These are phyloP conservation scores for Colletotrichum sp. DNA, from an alignment of 2,329 filamentous ascomycete species.

Conservation along the genomic window DNA sequence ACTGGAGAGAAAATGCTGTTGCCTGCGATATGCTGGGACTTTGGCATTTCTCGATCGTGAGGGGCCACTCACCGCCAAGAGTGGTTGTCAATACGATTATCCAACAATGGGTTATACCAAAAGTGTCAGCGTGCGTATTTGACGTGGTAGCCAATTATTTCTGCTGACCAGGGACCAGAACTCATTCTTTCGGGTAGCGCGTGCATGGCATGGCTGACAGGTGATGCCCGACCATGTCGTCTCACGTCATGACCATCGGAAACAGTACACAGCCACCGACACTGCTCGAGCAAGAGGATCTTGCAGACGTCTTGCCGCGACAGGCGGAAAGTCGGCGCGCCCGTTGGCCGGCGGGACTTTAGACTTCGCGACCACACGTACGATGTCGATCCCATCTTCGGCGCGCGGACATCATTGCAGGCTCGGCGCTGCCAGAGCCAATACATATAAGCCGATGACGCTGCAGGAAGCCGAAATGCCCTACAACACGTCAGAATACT, in stretches of 20 bases:
- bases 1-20: neutral
- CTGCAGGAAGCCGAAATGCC: neutral
- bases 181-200: neutral
- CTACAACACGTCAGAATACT: neutral
- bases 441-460: neutral
- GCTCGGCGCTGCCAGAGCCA: neutral
- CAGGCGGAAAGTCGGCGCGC: neutral
- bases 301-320: neutral
- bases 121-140: neutral
- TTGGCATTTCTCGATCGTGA: neutral
- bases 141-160: neutral
- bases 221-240: neutral
- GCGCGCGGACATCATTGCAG: neutral
- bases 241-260: conserved; percentile 3
- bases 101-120: neutral
- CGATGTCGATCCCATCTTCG: conserved; percentile 10
- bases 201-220: neutral
- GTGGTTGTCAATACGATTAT: neutral
- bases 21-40: neutral
- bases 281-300: conserved; percentile 9
- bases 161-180: neutral
- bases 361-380: neutral
- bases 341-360: neutral
- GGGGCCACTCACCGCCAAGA: neutral
- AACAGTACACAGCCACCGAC: conserved; percentile 17